Evolutionary conservation across 2,329 filamentous ascomycete genomes (phyloP).

Genomic region (Zymoseptoria tritici): DNA sequence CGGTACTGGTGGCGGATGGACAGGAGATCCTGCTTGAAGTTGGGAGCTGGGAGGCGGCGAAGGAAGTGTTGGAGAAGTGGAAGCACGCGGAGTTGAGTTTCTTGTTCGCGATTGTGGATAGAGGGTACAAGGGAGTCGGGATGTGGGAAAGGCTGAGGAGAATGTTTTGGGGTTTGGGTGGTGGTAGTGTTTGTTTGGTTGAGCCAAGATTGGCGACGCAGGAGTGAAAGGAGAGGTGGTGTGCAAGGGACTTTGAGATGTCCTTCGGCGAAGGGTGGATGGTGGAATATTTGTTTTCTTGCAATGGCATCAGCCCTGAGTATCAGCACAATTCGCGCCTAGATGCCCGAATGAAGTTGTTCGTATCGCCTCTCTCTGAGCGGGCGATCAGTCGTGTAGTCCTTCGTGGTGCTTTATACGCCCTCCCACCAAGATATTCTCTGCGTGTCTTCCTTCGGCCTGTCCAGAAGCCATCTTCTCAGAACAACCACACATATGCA

Average conservation of each 20-base stretch:
- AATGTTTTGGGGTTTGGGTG: neutral
- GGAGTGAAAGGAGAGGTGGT: neutral
- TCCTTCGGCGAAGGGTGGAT: neutral
- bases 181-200: constrained; percentile 2
- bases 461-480: neutral
- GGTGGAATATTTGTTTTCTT: neutral
- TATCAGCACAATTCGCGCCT: neutral
- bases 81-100: constrained; percentile 4
- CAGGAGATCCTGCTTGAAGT: constrained; percentile 8
- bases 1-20: neutral
- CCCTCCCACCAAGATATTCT: neutral
- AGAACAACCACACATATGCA: constrained; percentile 79
- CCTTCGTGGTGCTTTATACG: neutral
- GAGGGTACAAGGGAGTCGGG: neutral
- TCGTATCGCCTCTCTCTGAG: neutral
- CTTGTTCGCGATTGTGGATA: constrained; percentile 7
- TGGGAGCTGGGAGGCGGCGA: constrained; percentile 11
- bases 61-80: constrained; percentile 4
- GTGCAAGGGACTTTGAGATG: neutral
- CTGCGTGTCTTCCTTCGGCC: neutral
- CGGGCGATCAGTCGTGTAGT: neutral
- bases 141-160: neutral
- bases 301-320: neutral
- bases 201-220: constrained; percentile 1
- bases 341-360: neutral